Base-by-base conservation (phyloP, 208 protist genomes). In the Trypanosomatidae sp. region DNA sequence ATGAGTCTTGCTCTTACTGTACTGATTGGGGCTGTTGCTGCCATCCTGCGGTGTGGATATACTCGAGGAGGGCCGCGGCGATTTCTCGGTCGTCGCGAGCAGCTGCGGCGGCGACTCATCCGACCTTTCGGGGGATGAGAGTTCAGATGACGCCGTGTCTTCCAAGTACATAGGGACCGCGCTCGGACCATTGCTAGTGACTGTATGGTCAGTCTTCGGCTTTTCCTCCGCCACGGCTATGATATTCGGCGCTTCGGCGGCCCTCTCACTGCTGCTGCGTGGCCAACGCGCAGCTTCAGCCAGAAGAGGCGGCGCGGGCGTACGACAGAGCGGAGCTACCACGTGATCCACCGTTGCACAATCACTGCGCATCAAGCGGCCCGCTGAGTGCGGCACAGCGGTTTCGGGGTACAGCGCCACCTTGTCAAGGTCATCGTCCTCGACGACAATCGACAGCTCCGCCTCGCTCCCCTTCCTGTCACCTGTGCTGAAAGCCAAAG, bases 121-220 rank as follows among this genome's bases (percentile, higher is more conserved):
- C 43, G 15, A 4, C 62, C 13, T 33, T 17, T 25, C 55, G 22
- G 17, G 46, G 5, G 19, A 50, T 3, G 22, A 53, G 13, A 43
- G 49, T 13, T 56, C 46, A 33, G 62, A 60, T 36, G 68, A 79
- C 22, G 69, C 64, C 10, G 75, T 79, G 55, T 79, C 75, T n/a
- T 74, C 62, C 28, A 79, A 25, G 64, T 73, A 79, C 69, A 73
- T 53, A 13, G 47, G 49, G 25, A 52, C 52, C 15, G 17, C 36
- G 9, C 41, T 22, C 3, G 50, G 46, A 36, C 60, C 6, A 10
- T 0, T 41, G 30, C 3, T 13, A 47, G 60, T 22, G 60, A 71
- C 13, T n/a, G 30, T 67, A 0, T 59, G 58, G 9, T 43, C 59
- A 2, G 46, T 67, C 53, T 28, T 44, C 60, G 22, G 30, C 55